Base-by-base conservation (phyloP, 176 grass and related monocot genomes). In the Eleusine indica region DNA sequence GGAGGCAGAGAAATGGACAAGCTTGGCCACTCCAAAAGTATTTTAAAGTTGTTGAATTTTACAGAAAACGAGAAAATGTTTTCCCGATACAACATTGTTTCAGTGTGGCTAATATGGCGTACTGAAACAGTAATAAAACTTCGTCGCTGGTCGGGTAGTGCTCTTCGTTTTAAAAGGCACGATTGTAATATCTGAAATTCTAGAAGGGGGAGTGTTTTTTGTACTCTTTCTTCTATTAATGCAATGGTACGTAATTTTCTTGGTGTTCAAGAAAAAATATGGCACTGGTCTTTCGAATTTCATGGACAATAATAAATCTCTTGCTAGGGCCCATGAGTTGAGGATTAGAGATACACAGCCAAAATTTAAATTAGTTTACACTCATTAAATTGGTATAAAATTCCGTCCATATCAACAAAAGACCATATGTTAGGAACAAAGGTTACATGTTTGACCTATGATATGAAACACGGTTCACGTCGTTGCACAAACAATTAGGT, bases 361-460 rank as follows among this genome's bases (percentile, higher is more conserved):
- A 61, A 17, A 71, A 7, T 29, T 10, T 29, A n/a, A 77, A 77
- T 48, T 82, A 42, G 44, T 73, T 73, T 2, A 4, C 57, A 73
- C 4, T 29, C 37, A 57, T 73, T 75, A 72, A 80, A 77, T 66
- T 61, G 54, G 48, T 66, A 47, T 47, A 76, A 56, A 14, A 77
- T 66, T 22, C 21, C 15, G 60, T 58, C 39, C 37, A 30, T 64
- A 19, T 51, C 47, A 28, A 71, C 40, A 63, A n/a, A 82, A 66
- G 56, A 39, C 75, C 80, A 76, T 69, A 85, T 21, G 11, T 37
- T 81, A 85, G 70, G 37, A 71, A 66, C 25, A 78, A 18, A 79
- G 5, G 38, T 69, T 89, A 82, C 73, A 82, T 22, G n/a, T 66
- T 82, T 9, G 73, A 49, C 25, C 78, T 78, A 82, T 63, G 67